Base-by-base conservation (phyloP, 1,284 basidiomycete species). In the Lentinula novae-zelandiae region DNA sequence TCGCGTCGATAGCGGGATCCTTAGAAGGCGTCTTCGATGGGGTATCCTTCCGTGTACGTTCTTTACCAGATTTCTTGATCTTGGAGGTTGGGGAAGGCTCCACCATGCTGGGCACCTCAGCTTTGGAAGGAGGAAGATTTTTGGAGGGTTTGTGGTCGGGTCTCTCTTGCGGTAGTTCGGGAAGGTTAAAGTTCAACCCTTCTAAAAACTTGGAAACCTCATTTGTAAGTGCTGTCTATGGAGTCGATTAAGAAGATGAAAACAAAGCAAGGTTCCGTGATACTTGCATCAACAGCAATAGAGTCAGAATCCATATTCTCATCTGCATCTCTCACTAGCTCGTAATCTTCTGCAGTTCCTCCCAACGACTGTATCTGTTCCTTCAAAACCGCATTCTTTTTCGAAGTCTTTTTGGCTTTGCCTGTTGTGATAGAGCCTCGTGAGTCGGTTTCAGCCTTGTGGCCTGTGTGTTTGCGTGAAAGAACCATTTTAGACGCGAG, bases 131-230 rank as follows among this genome's bases (percentile, higher is more conserved):
- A 22, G 51, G 53, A 20, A 58, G 15, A 42, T 64, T 62, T 34
- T 57, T 38, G 36, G 46, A 22, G 4, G 57, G 49, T 36, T 65
- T 65, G 13, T 62, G 48, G 58, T 59, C 10, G 44, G 46, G 36
- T 67, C 70, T 13, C 61, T 39, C 34, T 51, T 44, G 42, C 63
- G 6, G 67, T 2, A 73, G 71, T 51, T 74, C 74, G 1, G 70
- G 72, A 5, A 65, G 65, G 17, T 67, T 70, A 54, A 84, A 78
- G 64, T 84, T 81, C 42, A 89, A 73, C 1, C 73, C 79, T 65
- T 83, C 81, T 67, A 89, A 75, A 69, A 89, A 85, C 54, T 81
- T 78, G 1, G 82, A 78, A 15, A 90, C 75, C 64, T 86, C 86
- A 39, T 79, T 79, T 48, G 78, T 74, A 13, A 87, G 75, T 33